Base-by-base conservation (phyloP, 129 eudicot genomes). In the Oenanthe sinensis region DNA sequence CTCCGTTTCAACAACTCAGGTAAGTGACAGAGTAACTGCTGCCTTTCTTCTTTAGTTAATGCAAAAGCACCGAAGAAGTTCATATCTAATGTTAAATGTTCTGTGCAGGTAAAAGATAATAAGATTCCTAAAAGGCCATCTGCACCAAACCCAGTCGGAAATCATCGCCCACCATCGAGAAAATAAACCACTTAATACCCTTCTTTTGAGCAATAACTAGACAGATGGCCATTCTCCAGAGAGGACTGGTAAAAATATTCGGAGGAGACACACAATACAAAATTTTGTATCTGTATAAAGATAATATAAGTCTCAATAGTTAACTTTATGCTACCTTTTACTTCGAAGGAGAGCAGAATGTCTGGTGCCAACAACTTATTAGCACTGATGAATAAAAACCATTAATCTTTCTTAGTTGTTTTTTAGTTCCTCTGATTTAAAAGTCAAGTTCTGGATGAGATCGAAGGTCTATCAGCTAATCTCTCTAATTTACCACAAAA, bases 91-190 rank as follows among this genome's bases (percentile, higher is more conserved):
- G 30, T 58, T 55, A 72, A 60, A 55, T 75, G 13, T 80, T 42
- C 75, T 47, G 28, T 7, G 83, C 81, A 87, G 89, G 94, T 69
- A 37, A 43, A 75, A 43, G 78, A 72, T 70, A 77, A 74, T 77
- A 84, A 77, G 79, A 77, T 77, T 39, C 62, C 81, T 77, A 90
- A 90, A 83, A 81, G 76, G 37, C 92, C 92, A 82, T 90, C 96
- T 48, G 93, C 88, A 81, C 93, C 93, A 11, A 91, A 87, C 75
- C 96, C 93, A 2, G 49, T 42, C 14, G 91, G 88, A 80, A 89
- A 91, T 81, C 80, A 82, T 30, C 83, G 82, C 28, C 93, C 91
- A 12, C 92, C 96, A 73, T 83, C 91, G 43, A 80, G 80, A 70
- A 44, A 44, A 81, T 88, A 81, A 90, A 68, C 44, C 77, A 47